These are phyloP conservation scores for Botryosphaeria agaves DNA, from an alignment of 2,329 filamentous ascomycete species.

Conservation along the genomic window DNA sequence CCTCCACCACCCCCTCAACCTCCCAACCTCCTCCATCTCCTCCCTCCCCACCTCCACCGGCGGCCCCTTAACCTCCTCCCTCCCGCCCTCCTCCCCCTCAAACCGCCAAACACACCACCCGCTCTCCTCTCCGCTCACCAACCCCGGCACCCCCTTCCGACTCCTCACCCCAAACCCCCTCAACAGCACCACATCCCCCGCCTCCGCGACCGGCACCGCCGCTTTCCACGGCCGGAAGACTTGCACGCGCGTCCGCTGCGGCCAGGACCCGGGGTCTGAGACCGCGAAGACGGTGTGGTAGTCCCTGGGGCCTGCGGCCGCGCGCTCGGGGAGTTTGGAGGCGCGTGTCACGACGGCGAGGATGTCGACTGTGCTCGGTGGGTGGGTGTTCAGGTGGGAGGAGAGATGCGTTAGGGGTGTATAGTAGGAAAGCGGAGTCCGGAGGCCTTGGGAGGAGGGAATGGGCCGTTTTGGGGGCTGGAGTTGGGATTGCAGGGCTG, in stretches of 20 bases:
- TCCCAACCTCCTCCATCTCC: too few relatives aligned
- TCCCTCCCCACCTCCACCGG: too few relatives aligned
- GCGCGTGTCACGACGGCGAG: conserved; percentile 23
- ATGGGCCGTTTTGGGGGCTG: conserved; percentile 1
- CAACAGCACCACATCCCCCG: conserved; percentile 27
- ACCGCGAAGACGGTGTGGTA: conserved; percentile 24
- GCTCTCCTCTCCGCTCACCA: conserved; percentile 24
- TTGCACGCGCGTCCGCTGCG: conserved; percentile 13
- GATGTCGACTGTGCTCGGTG: conserved; percentile 21
- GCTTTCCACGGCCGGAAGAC: conserved; percentile 25
- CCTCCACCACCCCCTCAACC: too few relatives aligned
- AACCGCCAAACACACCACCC: conserved; percentile 31
- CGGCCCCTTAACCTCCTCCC: too few relatives aligned
- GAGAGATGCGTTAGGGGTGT: conserved; percentile 22
- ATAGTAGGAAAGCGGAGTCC: conserved; percentile 26
- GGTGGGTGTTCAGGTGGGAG: conserved; percentile 20
- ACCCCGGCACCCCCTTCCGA: conserved; percentile 14
- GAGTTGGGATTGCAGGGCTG: not conserved
- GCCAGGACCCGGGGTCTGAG: conserved; percentile 14
- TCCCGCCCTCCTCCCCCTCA: conserved; percentile 3
- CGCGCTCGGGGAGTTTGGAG: conserved; percentile 16
- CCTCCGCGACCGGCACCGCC: conserved; percentile 21
- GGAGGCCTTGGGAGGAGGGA: conserved; percentile 17
- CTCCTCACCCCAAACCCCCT: conserved; percentile 25
- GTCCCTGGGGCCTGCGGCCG: conserved; percentile 24